phyloP scores from a whole-genome alignment of 225 moss, liverwort and hornwort genomes.

The Physcomitrium patens region DNA sequence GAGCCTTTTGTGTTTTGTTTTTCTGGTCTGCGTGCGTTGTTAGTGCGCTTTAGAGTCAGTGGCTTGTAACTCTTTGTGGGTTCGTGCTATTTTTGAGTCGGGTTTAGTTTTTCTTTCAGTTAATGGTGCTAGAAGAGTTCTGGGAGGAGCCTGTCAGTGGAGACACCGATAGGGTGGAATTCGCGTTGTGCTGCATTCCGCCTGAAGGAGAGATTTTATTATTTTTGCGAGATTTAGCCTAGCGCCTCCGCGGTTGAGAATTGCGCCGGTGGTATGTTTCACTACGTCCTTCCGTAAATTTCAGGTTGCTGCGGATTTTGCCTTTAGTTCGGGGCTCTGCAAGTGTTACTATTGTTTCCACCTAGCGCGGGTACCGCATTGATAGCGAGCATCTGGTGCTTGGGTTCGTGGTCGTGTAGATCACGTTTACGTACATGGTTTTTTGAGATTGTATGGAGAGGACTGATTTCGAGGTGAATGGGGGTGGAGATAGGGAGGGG shows the following conservation, averaged over 20 bases:
- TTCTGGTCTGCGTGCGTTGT: too few species aligned
- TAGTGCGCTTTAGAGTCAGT: too few species aligned
- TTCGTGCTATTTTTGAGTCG: too few species aligned
- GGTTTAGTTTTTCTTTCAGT: too few species aligned
- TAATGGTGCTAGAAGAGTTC: too few species aligned
- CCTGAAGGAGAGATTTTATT: background rate
- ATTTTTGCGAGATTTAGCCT: background rate
- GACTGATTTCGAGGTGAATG: background rate
- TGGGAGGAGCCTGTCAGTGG: too few species aligned
- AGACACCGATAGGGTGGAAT: too few species aligned
- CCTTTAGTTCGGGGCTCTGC: background rate
- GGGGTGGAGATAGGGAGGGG: slow-evolving; percentile 13
- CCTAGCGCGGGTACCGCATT: background rate
- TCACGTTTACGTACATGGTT: background rate
- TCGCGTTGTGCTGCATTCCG: too few species aligned
- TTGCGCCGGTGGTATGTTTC: slow-evolving; percentile 1
- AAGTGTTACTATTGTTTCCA: background rate
- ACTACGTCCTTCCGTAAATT: background rate
- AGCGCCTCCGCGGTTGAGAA: background rate
- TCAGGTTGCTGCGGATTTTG: background rate
- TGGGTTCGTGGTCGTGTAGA: background rate
- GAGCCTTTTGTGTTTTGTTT: too few species aligned
- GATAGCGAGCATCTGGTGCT: background rate
- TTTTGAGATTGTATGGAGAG: background rate
- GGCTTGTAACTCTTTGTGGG: too few species aligned